Conservation (phyloP, 148 eudicot species). For the Cornus kousa region DNA sequence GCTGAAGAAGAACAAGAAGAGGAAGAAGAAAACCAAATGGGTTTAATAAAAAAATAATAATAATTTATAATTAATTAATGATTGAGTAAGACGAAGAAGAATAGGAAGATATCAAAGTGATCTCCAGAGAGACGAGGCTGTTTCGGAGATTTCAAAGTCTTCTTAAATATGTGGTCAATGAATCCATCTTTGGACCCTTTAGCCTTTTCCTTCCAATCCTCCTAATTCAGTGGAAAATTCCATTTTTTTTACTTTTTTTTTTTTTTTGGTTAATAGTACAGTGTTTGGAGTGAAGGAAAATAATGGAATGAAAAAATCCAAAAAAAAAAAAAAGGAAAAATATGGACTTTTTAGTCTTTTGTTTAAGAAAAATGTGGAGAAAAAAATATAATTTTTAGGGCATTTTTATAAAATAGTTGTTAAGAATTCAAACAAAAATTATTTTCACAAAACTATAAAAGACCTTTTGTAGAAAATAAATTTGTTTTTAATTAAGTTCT, state of each 20-base stretch:
- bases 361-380: too few species aligned
- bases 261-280: background rate
- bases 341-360: too few species aligned
- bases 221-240: conserved; percentile 6
- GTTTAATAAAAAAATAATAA: background rate
- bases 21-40: background rate
- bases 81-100: background rate
- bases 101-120: conserved; percentile 4
- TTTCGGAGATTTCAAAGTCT: conserved; percentile 24
- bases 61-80: background rate
- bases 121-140: conserved; percentile 12
- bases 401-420: too few species aligned
- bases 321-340: too few species aligned
- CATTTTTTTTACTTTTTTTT: background rate
- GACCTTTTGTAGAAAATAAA: too few species aligned
- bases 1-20: background rate
- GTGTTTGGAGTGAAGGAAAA: too few species aligned
- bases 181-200: background rate
- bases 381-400: too few species aligned
- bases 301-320: too few species aligned
- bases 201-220: conserved; percentile 9
- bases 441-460: too few species aligned
- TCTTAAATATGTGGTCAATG: conserved; percentile 15
- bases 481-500: too few species aligned
- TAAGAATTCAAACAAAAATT: too few species aligned